Percentiles rank a stretch among this genome's conserved stretches.
These are phyloP conservation scores for Mortierella sp. DNA, from an alignment of 371 early-diverging fungal species.

Conservation along the genomic window DNA sequence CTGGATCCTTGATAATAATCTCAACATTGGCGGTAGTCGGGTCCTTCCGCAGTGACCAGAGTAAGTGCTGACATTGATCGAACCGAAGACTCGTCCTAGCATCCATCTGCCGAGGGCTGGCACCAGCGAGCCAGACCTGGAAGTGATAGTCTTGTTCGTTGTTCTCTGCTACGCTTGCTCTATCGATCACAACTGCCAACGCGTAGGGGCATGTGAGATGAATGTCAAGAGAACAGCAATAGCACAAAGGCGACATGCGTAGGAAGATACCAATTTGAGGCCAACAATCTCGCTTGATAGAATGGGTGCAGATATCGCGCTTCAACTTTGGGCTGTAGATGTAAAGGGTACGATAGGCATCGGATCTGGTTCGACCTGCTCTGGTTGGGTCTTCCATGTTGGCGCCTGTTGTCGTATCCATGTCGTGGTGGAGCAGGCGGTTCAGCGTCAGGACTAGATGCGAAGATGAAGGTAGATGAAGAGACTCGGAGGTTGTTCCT, in stretches of 20 bases:
- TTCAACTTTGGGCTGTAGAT: conserved; percentile 36
- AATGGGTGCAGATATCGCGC: conserved; percentile 32
- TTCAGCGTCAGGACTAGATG: conserved; percentile 21
- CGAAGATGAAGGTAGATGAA: neutral
- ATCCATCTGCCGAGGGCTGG: conserved; percentile 24
- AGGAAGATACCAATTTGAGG: conserved; percentile 24
- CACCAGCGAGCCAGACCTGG: conserved; percentile 44
- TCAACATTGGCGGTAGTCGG: conserved; percentile 22
- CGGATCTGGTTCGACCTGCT: conserved; percentile 12
- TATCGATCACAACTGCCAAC: conserved; percentile 24
- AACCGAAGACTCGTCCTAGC: conserved; percentile 9
- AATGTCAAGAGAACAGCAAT: neutral
- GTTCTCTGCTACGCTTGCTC: conserved; percentile 18
- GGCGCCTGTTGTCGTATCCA: neutral
- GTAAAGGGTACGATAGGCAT: conserved; percentile 30
- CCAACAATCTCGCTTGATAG: conserved; percentile 16
- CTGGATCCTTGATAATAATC: conserved; percentile 18
- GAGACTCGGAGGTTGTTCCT: neutral
- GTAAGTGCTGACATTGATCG: conserved; percentile 9
- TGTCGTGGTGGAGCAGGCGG: conserved; percentile 4
- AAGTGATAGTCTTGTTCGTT: conserved; percentile 27
- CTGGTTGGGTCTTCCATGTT: conserved; percentile 9
- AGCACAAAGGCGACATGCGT: too few relatives aligned
- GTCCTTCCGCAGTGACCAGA: conserved; percentile 29
- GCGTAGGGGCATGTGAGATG: too few relatives aligned